Percentiles rank a stretch among this genome's conserved stretches.
Evolutionary conservation across 1,284 basidiomycete genomes (phyloP).

Genomic region (Cryptococcus sp.): DNA sequence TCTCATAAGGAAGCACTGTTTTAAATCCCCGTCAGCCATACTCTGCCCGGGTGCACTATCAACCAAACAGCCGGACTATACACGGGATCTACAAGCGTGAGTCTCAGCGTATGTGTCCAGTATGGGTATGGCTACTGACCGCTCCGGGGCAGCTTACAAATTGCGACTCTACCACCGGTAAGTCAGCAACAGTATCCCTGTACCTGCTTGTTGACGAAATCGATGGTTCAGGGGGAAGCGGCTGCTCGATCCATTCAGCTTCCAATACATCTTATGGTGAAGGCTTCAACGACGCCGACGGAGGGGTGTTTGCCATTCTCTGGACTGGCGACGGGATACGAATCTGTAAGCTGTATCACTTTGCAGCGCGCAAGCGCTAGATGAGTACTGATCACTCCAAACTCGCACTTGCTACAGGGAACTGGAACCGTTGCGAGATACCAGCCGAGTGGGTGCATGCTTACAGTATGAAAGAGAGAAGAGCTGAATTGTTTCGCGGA

Average conservation of each 20-base stretch:
- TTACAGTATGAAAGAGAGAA: neutral
- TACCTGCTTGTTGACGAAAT: neutral
- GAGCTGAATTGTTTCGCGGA: neutral
- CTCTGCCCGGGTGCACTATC: slow-evolving; percentile 42
- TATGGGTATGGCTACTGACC: slow-evolving; percentile 2
- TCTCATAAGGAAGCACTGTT: no score
- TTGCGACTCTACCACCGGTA: slow-evolving; percentile 43
- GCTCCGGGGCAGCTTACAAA: slow-evolving; percentile 21
- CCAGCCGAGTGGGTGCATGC: slow-evolving; percentile 60
- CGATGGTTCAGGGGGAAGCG: slow-evolving; percentile 60
- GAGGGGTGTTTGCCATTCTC: slow-evolving; percentile 74
- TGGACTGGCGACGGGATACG: slow-evolving; percentile 70
- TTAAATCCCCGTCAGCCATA: slow-evolving; percentile 31
- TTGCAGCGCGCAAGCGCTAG: neutral
- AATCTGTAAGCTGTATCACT: slow-evolving; percentile 59
- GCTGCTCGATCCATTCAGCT: slow-evolving; percentile 66
- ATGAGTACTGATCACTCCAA: neutral
- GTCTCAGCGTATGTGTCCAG: neutral
- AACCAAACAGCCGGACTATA: slow-evolving; percentile 32
- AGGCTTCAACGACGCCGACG: slow-evolving; percentile 66
- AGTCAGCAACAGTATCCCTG: slow-evolving; percentile 1
- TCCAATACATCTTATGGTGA: slow-evolving; percentile 65
- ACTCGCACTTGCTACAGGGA: slow-evolving; percentile 51
- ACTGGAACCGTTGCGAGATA: slow-evolving; percentile 67
- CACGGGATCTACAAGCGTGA: slow-evolving; percentile 33